A percentile compares a stretch with the other conserved stretches of the same genome.
phyloP scores from a whole-genome alignment of 2,329 filamentous ascomycete genomes.

The Hawksworthiomyces lignivorus region DNA sequence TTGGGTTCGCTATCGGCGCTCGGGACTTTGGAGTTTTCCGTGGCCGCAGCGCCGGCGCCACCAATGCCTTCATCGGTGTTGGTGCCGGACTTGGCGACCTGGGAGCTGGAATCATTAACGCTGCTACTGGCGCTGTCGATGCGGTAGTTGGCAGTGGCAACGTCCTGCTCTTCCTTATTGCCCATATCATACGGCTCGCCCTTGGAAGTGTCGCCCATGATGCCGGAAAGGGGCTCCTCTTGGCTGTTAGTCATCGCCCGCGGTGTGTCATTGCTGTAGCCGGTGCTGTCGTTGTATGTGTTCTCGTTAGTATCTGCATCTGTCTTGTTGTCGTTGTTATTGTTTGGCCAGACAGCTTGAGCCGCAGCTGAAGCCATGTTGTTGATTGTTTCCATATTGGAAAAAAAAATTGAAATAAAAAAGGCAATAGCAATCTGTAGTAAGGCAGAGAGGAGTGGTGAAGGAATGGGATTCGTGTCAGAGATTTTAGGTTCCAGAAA shows the following conservation, averaged over 20 bases:
- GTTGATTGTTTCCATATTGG: conserved; percentile 57
- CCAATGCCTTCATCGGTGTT: conserved; percentile 1
- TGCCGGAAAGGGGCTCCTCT: conserved; percentile 64
- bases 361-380: conserved; percentile 43
- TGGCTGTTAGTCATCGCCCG: conserved; percentile 23
- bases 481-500: too few relatives aligned
- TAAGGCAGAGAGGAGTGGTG: too few relatives aligned
- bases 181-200: conserved; percentile 74
- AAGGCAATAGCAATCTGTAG: too few relatives aligned
- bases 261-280: background rate
- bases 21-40: conserved; percentile 10
- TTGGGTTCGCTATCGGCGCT: conserved; percentile 10
- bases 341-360: conserved; percentile 41
- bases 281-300: conserved; percentile 26
- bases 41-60: conserved; percentile 6
- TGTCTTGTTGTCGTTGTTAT: conserved; percentile 26
- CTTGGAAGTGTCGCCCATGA: conserved; percentile 56
- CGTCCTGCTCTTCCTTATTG: conserved; percentile 36
- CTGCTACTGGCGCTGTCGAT: too few relatives aligned
- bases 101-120: background rate
- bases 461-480: too few relatives aligned
- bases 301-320: conserved; percentile 2
- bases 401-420: background rate
- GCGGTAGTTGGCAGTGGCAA: background rate
- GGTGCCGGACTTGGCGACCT: background rate